Evolutionary conservation across 495 filamentous ascomycete species (phyloP).

Genomic region (Aspergillus egyptiacus): DNA sequence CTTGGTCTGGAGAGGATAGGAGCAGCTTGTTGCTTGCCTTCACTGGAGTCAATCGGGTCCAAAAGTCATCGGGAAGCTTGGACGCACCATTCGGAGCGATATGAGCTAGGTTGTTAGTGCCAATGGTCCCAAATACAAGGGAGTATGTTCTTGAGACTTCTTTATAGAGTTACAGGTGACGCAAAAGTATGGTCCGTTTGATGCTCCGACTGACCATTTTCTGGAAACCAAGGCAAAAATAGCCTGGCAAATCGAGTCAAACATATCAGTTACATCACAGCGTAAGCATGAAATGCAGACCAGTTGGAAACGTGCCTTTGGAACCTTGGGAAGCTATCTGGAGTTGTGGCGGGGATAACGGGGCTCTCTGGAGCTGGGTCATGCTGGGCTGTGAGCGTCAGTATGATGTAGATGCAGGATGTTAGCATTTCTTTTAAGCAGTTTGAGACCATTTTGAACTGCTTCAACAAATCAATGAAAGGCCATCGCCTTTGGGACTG

Average conservation of each 20-base stretch:
- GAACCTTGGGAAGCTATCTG: neutral
- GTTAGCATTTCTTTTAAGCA: neutral
- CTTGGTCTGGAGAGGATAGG: neutral
- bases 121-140: neutral
- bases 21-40: neutral
- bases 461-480: neutral
- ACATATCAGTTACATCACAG: conserved; percentile 11
- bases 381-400: neutral
- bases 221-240: neutral
- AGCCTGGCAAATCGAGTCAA: neutral
- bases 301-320: conserved; percentile 1
- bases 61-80: neutral
- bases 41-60: neutral
- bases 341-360: neutral
- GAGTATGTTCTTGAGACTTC: neutral
- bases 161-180: conserved; percentile 11
- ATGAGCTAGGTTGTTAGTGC: neutral
- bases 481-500: neutral
- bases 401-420: conserved; percentile 5
- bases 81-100: neutral
- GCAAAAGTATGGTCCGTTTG: neutral
- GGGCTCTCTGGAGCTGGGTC: neutral
- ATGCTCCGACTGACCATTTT: neutral
- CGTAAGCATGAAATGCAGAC: neutral
- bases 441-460: neutral